Base-by-base conservation (phyloP, 805 yeast genomes). In the Ogataea angusta region DNA sequence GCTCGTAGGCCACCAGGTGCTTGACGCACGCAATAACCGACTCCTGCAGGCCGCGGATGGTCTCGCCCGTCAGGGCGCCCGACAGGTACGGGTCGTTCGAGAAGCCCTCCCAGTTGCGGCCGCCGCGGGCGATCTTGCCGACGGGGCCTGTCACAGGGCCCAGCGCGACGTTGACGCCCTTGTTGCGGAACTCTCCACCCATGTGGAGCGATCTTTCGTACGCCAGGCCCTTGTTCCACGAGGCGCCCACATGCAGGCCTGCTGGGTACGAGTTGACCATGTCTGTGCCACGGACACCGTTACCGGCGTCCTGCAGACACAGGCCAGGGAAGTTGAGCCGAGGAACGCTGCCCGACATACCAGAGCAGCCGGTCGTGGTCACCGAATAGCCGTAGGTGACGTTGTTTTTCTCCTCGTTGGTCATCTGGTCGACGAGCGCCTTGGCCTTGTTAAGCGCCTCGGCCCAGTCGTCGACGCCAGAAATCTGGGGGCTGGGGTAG, bases 41-140 rank as follows among this genome's bases (percentile, higher is more conserved):
- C 56, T 75, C 76, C 57, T 80, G 85, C 10, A 76, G 63, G 2
- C 83, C 85, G 36, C 66, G 67, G 13, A 78, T 68, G 4, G 79
- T 73, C 12, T 70, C 68, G 8, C 71, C 73, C 10, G 78, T 80
- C 7, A 69, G 70, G 19, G 70, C 62, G 16, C 85, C 85, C 48
- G 75, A 76, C 35, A 79, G 60, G 43, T 76, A 78, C 2, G 85
- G 82, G 54, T 79, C 85, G 4, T 78, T 63, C 7, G 81, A 79
- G 57, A 77, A 78, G 27, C 78, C 70, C 59, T 79, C 84, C 82
- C 83, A 78, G 57, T 73, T 75, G 48, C 84, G 64, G 5, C 85
- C 85, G 16, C 81, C 85, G 29, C 72, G 73, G 4, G 82, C 84
- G 50, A 78, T 73, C 25, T 68, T 63, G 0, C 85, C 85, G 31